A percentile compares a stretch with the other conserved stretches of the same genome.
Conservation (phyloP, 345 rosid genomes). For the Angophora floribunda region DNA sequence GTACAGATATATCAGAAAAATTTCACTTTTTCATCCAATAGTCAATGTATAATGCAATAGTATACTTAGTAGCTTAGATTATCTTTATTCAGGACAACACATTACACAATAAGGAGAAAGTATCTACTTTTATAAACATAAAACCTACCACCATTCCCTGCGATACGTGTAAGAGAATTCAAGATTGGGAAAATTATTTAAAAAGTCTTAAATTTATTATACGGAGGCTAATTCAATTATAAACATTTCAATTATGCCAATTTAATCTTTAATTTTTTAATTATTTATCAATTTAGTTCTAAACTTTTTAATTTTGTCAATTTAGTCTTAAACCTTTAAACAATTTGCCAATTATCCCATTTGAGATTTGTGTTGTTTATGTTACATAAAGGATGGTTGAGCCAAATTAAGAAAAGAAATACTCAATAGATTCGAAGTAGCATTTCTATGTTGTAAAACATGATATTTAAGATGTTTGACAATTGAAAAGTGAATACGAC, state of each 20-base stretch:
- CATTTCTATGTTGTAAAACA: not conserved
- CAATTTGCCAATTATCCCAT: too few relatives aligned
- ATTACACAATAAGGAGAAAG: not conserved
- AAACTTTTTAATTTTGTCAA: too few relatives aligned
- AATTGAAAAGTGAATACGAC: not conserved
- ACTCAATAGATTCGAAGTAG: not conserved
- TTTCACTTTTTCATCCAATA: not conserved
- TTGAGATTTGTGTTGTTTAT: not conserved
- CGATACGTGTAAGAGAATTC: not conserved
- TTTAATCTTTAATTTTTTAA: too few relatives aligned
- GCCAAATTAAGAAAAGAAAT: not conserved
- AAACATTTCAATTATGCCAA: too few relatives aligned
- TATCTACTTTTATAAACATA: not conserved
- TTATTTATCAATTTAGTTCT: too few relatives aligned
- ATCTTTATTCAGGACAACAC: not conserved
- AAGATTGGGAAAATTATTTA: not conserved
- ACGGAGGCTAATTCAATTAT: too few relatives aligned
- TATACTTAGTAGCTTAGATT: not conserved
- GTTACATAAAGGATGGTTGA: not conserved
- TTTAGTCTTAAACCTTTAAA: too few relatives aligned
- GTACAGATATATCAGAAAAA: not conserved
- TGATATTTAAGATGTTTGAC: not conserved
- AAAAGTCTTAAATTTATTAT: too few relatives aligned
- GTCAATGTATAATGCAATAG: not conserved
- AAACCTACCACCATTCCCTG: not conserved